phyloP scores from a whole-genome alignment of 352 stramenopile species.

The Phytophthora cactorum region DNA sequence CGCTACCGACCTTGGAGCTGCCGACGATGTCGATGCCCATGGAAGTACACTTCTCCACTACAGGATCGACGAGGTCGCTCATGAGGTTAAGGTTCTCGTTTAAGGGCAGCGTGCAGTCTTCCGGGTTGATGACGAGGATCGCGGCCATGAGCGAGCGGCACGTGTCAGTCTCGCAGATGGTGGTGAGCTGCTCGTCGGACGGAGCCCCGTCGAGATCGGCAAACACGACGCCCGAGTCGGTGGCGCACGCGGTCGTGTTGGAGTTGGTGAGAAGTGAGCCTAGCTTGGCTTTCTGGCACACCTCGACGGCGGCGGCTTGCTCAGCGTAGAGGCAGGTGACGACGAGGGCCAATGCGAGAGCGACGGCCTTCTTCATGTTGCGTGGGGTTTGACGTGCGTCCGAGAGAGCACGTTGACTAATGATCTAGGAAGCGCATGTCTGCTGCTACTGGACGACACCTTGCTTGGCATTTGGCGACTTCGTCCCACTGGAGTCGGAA shows the following conservation, averaged over 20 bases:
- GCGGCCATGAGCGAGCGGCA: slow-evolving; percentile 40
- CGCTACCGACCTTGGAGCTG: slow-evolving; percentile 28
- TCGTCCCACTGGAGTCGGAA: slow-evolving; percentile 25
- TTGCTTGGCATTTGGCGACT: neutral
- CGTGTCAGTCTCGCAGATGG: slow-evolving; percentile 35
- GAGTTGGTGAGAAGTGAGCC: slow-evolving; percentile 38
- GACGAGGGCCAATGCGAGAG: slow-evolving; percentile 12
- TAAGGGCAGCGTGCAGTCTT: slow-evolving; percentile 44
- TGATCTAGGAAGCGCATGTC: neutral
- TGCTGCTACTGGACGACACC: neutral
- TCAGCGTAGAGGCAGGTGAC: slow-evolving; percentile 1
- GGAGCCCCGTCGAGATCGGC: slow-evolving; percentile 23
- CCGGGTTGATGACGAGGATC: slow-evolving; percentile 42
- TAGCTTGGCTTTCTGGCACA: slow-evolving; percentile 34
- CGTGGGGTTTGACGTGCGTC: slow-evolving; percentile 2
- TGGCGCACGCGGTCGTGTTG: slow-evolving; percentile 39
- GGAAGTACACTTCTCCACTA: slow-evolving; percentile 39
- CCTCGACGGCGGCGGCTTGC: slow-evolving; percentile 7
- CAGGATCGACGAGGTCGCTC: slow-evolving; percentile 51
- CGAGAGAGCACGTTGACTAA: slow-evolving; percentile 13
- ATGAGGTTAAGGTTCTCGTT: slow-evolving; percentile 45
- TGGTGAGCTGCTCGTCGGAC: slow-evolving; percentile 34
- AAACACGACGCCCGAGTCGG: slow-evolving; percentile 35
- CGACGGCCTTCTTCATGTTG: slow-evolving; percentile 17
- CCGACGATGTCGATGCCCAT: slow-evolving; percentile 38